Evolutionary conservation across 495 filamentous ascomycete species (phyloP).

Genomic region (Penicillium silybi): DNA sequence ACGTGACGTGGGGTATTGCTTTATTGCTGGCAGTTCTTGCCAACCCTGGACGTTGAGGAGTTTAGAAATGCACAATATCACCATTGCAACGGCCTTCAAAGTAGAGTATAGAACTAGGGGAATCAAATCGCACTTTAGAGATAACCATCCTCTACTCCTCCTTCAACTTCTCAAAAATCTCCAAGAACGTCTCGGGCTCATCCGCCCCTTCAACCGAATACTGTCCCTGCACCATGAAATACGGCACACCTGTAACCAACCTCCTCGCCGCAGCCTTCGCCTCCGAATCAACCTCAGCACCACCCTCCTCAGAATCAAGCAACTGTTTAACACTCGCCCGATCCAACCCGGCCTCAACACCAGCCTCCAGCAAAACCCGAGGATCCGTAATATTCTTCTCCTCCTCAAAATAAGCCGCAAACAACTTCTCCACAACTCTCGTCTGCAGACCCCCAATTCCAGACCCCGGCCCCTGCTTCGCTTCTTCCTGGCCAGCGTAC

Average conservation of each 20-base stretch:
- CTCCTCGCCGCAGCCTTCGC: slow-evolving; percentile 54
- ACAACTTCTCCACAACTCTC: slow-evolving; percentile 62
- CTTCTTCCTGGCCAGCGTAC: slow-evolving; percentile 56
- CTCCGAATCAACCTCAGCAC: slow-evolving; percentile 66
- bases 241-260: slow-evolving; percentile 67
- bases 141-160: slow-evolving; percentile 17
- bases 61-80: not conserved
- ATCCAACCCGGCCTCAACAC: slow-evolving; percentile 59
- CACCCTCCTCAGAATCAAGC: slow-evolving; percentile 60
- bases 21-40: not conserved
- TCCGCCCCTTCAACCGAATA: slow-evolving; percentile 63
- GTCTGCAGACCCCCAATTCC: slow-evolving; percentile 48
- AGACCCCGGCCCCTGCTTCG: slow-evolving; percentile 23
- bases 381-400: slow-evolving; percentile 70
- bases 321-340: slow-evolving; percentile 55
- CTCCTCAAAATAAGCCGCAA: slow-evolving; percentile 72
- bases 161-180: slow-evolving; percentile 53
- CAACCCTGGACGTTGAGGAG: not conserved
- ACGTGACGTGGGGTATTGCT: not conserved
- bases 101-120: too few relatives aligned
- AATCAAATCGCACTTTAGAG: not conserved
- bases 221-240: slow-evolving; percentile 64
- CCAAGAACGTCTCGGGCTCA: slow-evolving; percentile 53
- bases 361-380: slow-evolving; percentile 57
- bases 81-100: too few relatives aligned